Evolutionary conservation across 371 early-diverging fungal species (phyloP).

Genomic region (Rhizopus arrhizus): DNA sequence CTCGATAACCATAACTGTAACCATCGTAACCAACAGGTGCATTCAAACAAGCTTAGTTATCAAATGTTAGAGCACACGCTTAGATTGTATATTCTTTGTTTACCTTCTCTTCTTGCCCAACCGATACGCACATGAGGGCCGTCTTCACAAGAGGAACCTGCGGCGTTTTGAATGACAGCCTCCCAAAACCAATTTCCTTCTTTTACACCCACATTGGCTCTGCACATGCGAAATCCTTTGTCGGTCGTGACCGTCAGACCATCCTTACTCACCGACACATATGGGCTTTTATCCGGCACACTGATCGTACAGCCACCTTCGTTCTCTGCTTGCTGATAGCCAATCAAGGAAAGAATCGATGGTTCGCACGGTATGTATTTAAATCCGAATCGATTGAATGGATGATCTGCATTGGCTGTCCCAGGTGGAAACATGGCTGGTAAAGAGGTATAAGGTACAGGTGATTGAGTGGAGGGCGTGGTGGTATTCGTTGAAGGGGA

Average conservation of each 20-base stretch:
- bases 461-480: constrained; percentile 34
- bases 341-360: constrained; percentile 52
- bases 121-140: constrained; percentile 72
- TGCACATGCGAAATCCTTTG: constrained; percentile 71
- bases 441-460: constrained; percentile 30
- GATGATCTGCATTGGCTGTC: constrained; percentile 40
- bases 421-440: constrained; percentile 35
- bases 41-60: constrained; percentile 56
- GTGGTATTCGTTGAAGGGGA: constrained; percentile 20
- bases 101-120: constrained; percentile 72
- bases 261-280: constrained; percentile 64
- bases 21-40: constrained; percentile 75
- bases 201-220: constrained; percentile 68
- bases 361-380: constrained; percentile 67
- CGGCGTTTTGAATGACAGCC: constrained; percentile 54
- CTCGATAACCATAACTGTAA: constrained; percentile 70
- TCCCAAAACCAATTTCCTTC: constrained; percentile 76
- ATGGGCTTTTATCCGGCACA: constrained; percentile 66
- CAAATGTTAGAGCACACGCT: no score
- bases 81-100: not conserved
- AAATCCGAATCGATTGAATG: constrained; percentile 60
- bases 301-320: constrained; percentile 58
- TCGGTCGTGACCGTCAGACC: constrained; percentile 65
- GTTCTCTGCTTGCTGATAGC: constrained; percentile 61
- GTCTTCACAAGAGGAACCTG: constrained; percentile 39